Conservation (phyloP, 208 protist genomes). For the Giardia muris region DNA sequence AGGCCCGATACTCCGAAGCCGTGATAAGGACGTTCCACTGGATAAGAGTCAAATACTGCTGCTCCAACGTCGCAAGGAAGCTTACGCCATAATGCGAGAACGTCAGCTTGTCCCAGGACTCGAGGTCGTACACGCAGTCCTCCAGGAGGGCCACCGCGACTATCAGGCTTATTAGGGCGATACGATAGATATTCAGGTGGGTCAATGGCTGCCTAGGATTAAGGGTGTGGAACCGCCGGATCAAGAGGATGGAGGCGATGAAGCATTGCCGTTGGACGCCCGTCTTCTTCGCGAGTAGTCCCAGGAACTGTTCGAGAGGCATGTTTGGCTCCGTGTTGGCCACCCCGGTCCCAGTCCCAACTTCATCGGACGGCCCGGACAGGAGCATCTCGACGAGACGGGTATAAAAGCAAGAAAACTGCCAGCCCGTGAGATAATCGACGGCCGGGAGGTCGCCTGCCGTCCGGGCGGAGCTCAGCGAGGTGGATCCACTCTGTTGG, state of each 20-base stretch:
- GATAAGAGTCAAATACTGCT: background rate
- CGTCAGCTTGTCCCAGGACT: background rate
- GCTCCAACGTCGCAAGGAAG: background rate
- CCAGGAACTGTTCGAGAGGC: background rate
- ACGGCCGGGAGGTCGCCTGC: background rate
- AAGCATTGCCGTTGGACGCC: background rate
- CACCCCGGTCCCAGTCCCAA: background rate
- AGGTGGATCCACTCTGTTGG: no score
- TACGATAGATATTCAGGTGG: background rate
- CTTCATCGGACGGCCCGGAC: background rate
- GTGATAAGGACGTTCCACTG: background rate
- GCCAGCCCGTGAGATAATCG: background rate
- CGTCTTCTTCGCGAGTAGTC: no score
- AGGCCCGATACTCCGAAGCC: background rate
- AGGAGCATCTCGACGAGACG: background rate
- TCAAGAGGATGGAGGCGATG: background rate
- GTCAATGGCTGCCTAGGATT: background rate
- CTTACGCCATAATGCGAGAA: background rate
- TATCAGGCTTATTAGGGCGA: background rate
- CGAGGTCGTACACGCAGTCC: background rate
- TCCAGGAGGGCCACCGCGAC: background rate
- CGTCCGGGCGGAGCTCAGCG: no score
- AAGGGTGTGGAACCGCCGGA: background rate
- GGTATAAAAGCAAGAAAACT: background rate
- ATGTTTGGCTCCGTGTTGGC: background rate